Percentiles rank a stretch among this genome's conserved stretches.
Evolutionary conservation across 192 early-diverging fungal species (phyloP).

Genomic region (Backusella macrospora): DNA sequence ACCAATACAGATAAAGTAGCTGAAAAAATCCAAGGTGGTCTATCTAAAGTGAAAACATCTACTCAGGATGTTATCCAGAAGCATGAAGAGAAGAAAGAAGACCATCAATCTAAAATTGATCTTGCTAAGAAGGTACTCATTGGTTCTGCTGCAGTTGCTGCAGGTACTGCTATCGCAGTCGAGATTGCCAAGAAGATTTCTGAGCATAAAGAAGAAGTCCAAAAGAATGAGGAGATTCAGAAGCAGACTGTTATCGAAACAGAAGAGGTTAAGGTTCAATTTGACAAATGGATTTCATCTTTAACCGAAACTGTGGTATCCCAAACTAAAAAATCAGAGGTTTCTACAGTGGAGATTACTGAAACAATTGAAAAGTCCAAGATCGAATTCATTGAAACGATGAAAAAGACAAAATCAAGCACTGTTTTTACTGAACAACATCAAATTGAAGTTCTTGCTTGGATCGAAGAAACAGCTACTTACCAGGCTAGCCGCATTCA

Average conservation of each 20-base stretch:
- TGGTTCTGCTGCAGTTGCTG: conserved; percentile 24
- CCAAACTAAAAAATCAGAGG: not conserved
- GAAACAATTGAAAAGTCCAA: conserved; percentile 16
- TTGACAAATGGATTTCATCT: conserved; percentile 17
- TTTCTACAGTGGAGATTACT: conserved; percentile 18
- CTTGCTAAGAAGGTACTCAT: conserved; percentile 20
- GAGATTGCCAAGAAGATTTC: conserved; percentile 20
- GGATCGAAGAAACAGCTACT: conserved; percentile 25
- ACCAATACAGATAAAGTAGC: conserved; percentile 7
- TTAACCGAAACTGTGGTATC: conserved; percentile 9
- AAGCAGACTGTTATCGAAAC: conserved; percentile 13
- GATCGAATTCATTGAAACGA: conserved; percentile 9
- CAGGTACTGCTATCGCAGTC: conserved; percentile 19
- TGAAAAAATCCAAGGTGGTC: not conserved
- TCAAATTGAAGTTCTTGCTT: conserved; percentile 17
- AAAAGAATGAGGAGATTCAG: not conserved
- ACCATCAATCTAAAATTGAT: conserved; percentile 18
- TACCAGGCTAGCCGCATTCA: conserved; percentile 24
- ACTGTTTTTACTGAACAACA: conserved; percentile 6
- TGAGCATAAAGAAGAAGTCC: conserved; percentile 12
- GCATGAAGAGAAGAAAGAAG: conserved; percentile 10
- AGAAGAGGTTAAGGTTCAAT: conserved; percentile 17
- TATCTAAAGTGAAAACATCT: not conserved
- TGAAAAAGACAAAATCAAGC: conserved; percentile 11
- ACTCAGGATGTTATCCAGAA: not conserved